Percentiles rank a stretch among this genome's conserved stretches.
phyloP scores from a whole-genome alignment of 108 stramenopile genomes.

The Nitzschia sp. region DNA sequence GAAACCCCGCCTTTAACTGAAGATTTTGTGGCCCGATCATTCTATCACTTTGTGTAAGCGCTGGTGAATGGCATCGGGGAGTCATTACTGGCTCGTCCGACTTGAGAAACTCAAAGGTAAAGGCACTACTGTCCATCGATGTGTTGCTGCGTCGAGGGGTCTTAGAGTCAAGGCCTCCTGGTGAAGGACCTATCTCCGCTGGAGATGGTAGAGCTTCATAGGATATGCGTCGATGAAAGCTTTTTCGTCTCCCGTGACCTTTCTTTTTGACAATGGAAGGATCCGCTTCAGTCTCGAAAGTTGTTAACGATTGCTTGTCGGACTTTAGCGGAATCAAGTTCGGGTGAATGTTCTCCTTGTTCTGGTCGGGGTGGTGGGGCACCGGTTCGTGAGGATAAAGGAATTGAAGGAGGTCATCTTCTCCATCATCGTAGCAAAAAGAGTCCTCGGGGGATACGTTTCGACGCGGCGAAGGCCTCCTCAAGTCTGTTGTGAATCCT shows the following conservation, averaged over 20 bases:
- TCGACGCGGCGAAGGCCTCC: neutral
- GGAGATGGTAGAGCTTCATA: slow-evolving; percentile 11
- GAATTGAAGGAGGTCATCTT: neutral
- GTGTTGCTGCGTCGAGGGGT: neutral
- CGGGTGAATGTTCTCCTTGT: neutral
- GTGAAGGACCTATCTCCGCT: slow-evolving; percentile 1
- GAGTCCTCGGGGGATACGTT: neutral
- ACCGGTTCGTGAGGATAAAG: neutral
- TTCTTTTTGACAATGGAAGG: neutral
- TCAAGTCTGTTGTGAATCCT: neutral
- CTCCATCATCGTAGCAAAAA: neutral
- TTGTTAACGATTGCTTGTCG: neutral
- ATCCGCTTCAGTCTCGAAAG: neutral
- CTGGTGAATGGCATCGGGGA: too few species aligned
- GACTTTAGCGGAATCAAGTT: neutral
- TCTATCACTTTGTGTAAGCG: too few species aligned
- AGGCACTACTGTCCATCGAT: neutral
- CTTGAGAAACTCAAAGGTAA: too few species aligned
- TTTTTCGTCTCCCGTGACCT: neutral
- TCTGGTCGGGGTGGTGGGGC: neutral
- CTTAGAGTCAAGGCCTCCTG: neutral
- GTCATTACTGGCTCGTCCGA: too few species aligned
- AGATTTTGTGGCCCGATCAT: too few species aligned
- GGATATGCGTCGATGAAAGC: slow-evolving; percentile 21
- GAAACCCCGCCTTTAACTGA: too few species aligned